Base-by-base conservation (phyloP, 2,329 filamentous ascomycete species). In the Cytospora piceicola region DNA sequence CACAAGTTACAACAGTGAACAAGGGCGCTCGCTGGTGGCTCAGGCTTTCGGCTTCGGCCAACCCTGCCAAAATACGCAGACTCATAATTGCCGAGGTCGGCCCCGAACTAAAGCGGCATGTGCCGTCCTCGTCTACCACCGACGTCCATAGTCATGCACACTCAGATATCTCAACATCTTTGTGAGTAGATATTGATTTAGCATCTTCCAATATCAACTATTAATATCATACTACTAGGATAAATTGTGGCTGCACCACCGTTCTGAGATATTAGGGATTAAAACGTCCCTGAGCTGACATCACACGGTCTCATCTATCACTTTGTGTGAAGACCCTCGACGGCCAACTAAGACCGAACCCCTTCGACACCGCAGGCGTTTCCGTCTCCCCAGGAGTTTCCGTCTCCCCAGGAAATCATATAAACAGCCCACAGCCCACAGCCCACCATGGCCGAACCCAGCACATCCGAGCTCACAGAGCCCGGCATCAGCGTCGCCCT, bases 401-500 rank as follows among this genome's bases (percentile, higher is more conserved):
- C n/a, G n/a, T n/a, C n/a, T n/a, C 34, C 11, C 22, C 46, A 49
- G 46, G n/a, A 24, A 49, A 1, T 22, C 22, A 29, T 29, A 29
- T 29, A 5, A 29, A 29, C 27, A 3, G 27, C 5, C 27, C 27
- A 29, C 27, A 3, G 27, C 5, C 27, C 27, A 29, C 46, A 49
- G 20, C 14, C 46, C 54, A 60, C 29, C 56, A 75, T 74, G 71
- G 70, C 69, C 34, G 62, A 74, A 20, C 70, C 57, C 20, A 36
- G 36, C n/a, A 57, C 39, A 24, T 34, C 61, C 32, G 56, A 30
- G 24, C 39, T 63, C 29, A 29, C 32, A 22, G n/a, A 42, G 39
- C 30, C 24, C n/a, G 39, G 51, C 36, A 63, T 89, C 75, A 86
- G 88, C 75, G 90, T 93, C 51, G 87, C 86, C 59, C 82, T 96